These are phyloP conservation scores for Micractinium sp. DNA, from an alignment of 139 green algal species.

Conservation along the genomic window DNA sequence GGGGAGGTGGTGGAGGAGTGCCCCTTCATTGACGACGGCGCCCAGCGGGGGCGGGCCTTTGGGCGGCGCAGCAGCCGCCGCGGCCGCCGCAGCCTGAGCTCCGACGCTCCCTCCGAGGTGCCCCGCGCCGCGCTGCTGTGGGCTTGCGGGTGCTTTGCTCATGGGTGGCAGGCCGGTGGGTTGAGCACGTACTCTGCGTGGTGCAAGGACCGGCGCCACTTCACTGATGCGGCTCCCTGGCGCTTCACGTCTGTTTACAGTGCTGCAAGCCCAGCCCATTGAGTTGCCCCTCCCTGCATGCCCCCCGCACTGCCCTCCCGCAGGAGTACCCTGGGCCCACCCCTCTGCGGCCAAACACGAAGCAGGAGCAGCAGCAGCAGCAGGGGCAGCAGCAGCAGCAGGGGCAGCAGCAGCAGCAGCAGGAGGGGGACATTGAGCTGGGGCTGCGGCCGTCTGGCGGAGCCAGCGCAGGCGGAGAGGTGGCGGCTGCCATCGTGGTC, in stretches of 20 bases:
- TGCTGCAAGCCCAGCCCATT: neutral
- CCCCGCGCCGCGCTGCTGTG: neutral
- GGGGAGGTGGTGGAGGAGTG: slow-evolving; percentile 22
- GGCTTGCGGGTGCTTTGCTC: too few relatives aligned
- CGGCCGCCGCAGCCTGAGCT: neutral
- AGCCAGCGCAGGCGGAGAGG: neutral
- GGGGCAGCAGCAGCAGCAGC: neutral
- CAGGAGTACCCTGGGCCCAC: neutral
- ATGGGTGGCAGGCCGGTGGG: too few relatives aligned
- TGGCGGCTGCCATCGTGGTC: neutral
- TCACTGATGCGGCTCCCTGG: neutral
- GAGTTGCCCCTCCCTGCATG: neutral
- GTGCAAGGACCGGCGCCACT: too few relatives aligned
- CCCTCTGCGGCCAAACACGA: neutral
- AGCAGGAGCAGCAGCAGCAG: neutral
- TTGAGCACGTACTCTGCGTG: too few relatives aligned
- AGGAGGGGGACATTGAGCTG: slow-evolving; percentile 10
- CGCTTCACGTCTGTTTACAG: too few relatives aligned
- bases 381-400: neutral
- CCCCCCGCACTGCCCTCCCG: neutral
- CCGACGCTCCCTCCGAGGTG: neutral
- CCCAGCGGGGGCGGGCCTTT: too few relatives aligned
- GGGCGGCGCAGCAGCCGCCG: neutral
- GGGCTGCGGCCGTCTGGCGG: neutral
- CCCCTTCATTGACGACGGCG: slow-evolving; percentile 3